These are phyloP conservation scores for Coelastrella sp. DNA, from an alignment of 139 green algal genomes.

Conservation along the genomic window DNA sequence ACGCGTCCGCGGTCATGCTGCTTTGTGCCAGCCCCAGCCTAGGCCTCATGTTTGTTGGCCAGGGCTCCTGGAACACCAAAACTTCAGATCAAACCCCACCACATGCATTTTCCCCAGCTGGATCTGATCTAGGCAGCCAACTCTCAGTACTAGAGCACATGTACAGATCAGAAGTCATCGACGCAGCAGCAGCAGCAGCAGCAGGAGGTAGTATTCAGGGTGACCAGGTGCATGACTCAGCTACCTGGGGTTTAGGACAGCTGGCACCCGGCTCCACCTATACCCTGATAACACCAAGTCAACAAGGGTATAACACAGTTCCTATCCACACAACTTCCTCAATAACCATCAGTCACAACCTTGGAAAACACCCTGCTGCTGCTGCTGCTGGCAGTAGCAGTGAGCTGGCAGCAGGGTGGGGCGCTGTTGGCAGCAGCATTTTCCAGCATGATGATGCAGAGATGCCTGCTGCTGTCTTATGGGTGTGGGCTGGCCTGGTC, in stretches of 20 bases:
- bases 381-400: neutral
- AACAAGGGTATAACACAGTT: constrained; percentile 16
- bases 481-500: constrained; percentile 41
- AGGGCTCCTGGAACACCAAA: neutral
- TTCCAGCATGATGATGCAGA: neutral
- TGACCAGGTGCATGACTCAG: neutral
- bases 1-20: constrained; percentile 39
- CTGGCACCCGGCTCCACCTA: neutral
- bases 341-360: neutral
- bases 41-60: constrained; percentile 27
- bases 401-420: neutral
- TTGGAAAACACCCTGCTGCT: neutral
- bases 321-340: neutral
- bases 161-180: neutral
- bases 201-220: neutral
- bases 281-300: neutral
- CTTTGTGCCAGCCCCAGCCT: constrained; percentile 22
- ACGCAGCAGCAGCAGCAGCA: neutral
- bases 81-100: neutral
- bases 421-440: neutral
- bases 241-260: neutral
- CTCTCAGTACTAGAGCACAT: neutral
- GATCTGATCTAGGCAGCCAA: neutral
- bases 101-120: neutral
- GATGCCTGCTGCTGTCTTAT: constrained; percentile 16